Evolutionary conservation across 1,284 basidiomycete species (phyloP).

Genomic region (Microbotryum saponariae): DNA sequence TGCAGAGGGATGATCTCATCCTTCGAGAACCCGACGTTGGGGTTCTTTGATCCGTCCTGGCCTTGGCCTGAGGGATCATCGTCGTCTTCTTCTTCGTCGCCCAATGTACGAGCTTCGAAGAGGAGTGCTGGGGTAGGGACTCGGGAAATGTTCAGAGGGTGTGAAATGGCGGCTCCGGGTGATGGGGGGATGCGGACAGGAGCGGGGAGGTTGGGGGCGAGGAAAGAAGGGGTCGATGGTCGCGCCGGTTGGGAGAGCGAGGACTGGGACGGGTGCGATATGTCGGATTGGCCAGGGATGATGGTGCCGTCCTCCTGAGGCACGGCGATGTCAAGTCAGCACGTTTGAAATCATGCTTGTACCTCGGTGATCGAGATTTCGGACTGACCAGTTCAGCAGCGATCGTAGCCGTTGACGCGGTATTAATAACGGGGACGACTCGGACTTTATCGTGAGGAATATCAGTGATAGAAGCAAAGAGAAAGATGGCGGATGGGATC

Average conservation of each 20-base stretch:
- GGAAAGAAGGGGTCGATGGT: slow-evolving; percentile 37
- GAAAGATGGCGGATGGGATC: slow-evolving; percentile 77
- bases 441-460: slow-evolving; percentile 36
- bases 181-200: slow-evolving; percentile 35
- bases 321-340: slow-evolving; percentile 6
- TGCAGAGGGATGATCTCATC: slow-evolving; percentile 44
- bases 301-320: slow-evolving; percentile 63
- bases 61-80: slow-evolving; percentile 45
- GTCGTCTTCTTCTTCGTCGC: slow-evolving; percentile 26
- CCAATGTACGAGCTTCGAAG: slow-evolving; percentile 26
- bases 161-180: slow-evolving; percentile 5
- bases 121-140: slow-evolving; percentile 23
- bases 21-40: slow-evolving; percentile 64
- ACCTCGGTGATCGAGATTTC: background rate
- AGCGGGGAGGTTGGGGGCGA: background rate
- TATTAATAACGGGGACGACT: slow-evolving; percentile 74
- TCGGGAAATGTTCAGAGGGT: slow-evolving; percentile 9
- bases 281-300: slow-evolving; percentile 91
- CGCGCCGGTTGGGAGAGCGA: slow-evolving; percentile 4
- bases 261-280: slow-evolving; percentile 72
- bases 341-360: too few species aligned
- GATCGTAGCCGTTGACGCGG: slow-evolving; percentile 94
- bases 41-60: slow-evolving; percentile 42
- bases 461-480: slow-evolving; percentile 86
- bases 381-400: slow-evolving; percentile 77